These are phyloP conservation scores for Didymella glomerata DNA, from an alignment of 2,329 filamentous ascomycete genomes.

Conservation along the genomic window DNA sequence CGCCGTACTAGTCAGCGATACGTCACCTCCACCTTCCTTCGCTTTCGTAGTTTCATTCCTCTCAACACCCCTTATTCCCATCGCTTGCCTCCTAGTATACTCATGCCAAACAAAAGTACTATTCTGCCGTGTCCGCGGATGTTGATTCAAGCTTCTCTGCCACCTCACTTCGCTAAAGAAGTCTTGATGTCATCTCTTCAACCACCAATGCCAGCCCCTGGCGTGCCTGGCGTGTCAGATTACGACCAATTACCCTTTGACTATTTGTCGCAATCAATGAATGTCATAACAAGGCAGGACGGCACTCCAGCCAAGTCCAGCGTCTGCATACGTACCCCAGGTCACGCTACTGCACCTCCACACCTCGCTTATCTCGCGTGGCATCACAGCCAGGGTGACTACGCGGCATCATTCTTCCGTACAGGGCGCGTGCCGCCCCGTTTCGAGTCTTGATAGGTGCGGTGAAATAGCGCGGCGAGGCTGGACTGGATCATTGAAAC, in stretches of 20 bases:
- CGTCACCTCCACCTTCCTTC: not conserved
- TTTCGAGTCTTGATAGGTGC: not conserved
- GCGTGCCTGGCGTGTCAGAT: not conserved
- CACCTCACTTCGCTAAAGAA: constrained; percentile 10
- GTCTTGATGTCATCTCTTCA: constrained; percentile 16
- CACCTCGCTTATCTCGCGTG: constrained; percentile 10
- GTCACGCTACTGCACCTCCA: constrained; percentile 1
- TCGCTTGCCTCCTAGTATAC: not conserved
- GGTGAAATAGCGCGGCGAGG: not conserved
- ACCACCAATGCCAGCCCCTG: constrained; percentile 1
- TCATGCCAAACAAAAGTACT: not conserved
- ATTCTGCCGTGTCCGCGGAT: not conserved
- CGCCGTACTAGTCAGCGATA: too few relatives aligned
- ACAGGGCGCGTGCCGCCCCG: not conserved
- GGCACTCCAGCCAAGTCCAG: not conserved
- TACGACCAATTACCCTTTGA: not conserved
- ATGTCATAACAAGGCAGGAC: not conserved
- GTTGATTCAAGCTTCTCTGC: not conserved
- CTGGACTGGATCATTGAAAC: not conserved
- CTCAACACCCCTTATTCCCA: not conserved
- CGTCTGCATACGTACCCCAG: constrained; percentile 3
- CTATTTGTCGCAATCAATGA: not conserved
- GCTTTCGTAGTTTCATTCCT: not conserved
- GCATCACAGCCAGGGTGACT: constrained; percentile 3
- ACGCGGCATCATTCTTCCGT: constrained; percentile 2